Base-by-base conservation (phyloP, 1,284 basidiomycete species). In the Pseudomicrostroma phylloplanum region DNA sequence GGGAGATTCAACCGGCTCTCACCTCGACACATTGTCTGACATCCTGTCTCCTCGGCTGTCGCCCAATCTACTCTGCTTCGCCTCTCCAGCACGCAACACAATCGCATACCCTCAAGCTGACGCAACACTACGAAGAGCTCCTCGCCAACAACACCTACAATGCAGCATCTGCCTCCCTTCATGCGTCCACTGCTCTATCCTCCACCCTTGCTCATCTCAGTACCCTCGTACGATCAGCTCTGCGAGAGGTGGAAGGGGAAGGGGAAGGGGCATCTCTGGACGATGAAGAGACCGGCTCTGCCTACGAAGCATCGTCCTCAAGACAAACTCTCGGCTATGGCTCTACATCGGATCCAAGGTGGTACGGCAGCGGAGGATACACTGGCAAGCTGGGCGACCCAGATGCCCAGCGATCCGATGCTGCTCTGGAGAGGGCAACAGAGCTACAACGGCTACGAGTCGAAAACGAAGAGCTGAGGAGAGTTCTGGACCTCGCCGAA, bases 101-200 rank as follows among this genome's bases (percentile, higher is more conserved):
- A 76, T 88, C 89, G 70, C 92, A 97, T 79, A 91, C 96, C 72
- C 83, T 91, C 12, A 89, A 89, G 0, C 82, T 97, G 13, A 90
- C 89, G 59, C 86, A 88, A 57, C 92, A 98, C 80, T 98, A 98
- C 81, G 92, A 96, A 76, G 82, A 84, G 3, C 83, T 96, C 6
- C 85, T 96, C n/a, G 62, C 71, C 6, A 63, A 65, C 46, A 70
- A 68, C 12, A 65, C 69, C 6, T 66, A 76, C 39, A 63, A 67
- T 36, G 67, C 67, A 12, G 72, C 72, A 23, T 61, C 67, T 51
- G 64, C 68, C 46, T 64, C 66, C n/a, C 61, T 76, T 1, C 64
- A 65, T 0, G 66, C 67, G 15, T 63, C 63, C 36, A 74, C 73
- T 0, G 60, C 69, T 17, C 65, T 73, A 51, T 68, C 66, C 41